phyloP scores from a whole-genome alignment of 306 rosid species.

The Glycine soja region DNA sequence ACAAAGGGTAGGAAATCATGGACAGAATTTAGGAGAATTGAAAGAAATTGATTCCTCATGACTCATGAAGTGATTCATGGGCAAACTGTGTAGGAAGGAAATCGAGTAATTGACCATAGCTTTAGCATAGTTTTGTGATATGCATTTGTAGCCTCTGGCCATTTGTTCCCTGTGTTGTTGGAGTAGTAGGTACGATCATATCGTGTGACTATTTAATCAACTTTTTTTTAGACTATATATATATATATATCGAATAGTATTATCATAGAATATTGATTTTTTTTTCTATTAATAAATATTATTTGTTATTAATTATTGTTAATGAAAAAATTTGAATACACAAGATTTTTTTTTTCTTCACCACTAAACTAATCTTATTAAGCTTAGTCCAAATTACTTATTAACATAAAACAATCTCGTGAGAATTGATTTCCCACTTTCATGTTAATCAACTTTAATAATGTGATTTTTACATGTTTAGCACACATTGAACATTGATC shows the following conservation, averaged over 20 bases:
- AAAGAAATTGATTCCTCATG: background rate
- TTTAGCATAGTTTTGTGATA: background rate
- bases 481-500: background rate
- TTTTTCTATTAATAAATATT: too few species aligned
- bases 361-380: too few species aligned
- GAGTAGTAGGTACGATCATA: conserved; percentile 6
- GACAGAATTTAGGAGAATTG: background rate
- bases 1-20: too few species aligned
- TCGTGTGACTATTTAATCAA: background rate
- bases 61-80: background rate
- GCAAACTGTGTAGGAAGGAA: background rate
- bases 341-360: too few species aligned
- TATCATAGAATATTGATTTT: too few species aligned
- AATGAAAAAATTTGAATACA: too few species aligned
- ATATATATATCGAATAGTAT: too few species aligned
- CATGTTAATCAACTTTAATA: too few species aligned
- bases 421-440: too few species aligned
- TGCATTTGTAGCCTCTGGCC: background rate
- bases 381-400: too few species aligned
- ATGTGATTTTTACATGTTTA: background rate
- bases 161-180: conserved; percentile 18
- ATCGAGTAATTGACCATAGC: background rate
- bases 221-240: background rate
- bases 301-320: too few species aligned
- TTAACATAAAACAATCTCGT: too few species aligned